Evolutionary conservation across 108 stramenopile genomes (phyloP).

Genomic region (Epithemia pelagica): DNA sequence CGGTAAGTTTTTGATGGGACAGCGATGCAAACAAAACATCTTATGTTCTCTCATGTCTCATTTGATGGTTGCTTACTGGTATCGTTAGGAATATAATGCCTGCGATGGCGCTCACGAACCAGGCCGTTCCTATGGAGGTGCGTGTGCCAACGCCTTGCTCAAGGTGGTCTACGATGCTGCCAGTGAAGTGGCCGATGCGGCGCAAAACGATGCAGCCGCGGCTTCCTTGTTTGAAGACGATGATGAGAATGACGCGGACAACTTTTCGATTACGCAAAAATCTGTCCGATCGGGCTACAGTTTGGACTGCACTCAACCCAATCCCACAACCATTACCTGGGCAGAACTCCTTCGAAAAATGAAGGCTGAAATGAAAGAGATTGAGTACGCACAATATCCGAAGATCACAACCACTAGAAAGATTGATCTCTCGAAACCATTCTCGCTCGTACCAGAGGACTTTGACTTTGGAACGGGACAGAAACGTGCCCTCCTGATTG

Average conservation of each 20-base stretch:
- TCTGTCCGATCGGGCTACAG: conserved; percentile 19
- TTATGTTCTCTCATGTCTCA: no score
- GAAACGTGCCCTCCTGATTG: conserved; percentile 69
- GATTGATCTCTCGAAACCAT: conserved; percentile 60
- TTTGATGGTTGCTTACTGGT: no score
- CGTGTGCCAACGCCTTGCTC: conserved; percentile 69
- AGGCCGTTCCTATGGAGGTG: conserved; percentile 78
- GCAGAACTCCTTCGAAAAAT: conserved; percentile 70
- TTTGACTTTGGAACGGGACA: conserved; percentile 54
- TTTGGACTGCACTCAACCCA: conserved; percentile 27
- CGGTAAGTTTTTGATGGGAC: conserved; percentile 43
- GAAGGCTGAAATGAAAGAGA: conserved; percentile 73
- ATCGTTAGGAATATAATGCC: conserved; percentile 53
- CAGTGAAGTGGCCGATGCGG: conserved; percentile 38
- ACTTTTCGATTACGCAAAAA: conserved; percentile 10
- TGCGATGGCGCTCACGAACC: conserved; percentile 51
- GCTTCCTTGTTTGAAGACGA: conserved; percentile 66
- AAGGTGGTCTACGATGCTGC: conserved; percentile 84
- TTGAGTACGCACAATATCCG: conserved; percentile 71
- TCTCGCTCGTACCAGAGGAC: conserved; percentile 61
- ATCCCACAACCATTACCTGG: conserved; percentile 55
- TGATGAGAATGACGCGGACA: conserved; percentile 60
- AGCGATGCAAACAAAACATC: no score
- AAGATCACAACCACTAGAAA: conserved; percentile 64
- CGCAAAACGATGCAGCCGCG: conserved; percentile 1